Evolutionary conservation across 306 rosid genomes (phyloP), one percentile per base, ranked within the genome.

Genomic region (Sechiopsis laciniata): DNA sequence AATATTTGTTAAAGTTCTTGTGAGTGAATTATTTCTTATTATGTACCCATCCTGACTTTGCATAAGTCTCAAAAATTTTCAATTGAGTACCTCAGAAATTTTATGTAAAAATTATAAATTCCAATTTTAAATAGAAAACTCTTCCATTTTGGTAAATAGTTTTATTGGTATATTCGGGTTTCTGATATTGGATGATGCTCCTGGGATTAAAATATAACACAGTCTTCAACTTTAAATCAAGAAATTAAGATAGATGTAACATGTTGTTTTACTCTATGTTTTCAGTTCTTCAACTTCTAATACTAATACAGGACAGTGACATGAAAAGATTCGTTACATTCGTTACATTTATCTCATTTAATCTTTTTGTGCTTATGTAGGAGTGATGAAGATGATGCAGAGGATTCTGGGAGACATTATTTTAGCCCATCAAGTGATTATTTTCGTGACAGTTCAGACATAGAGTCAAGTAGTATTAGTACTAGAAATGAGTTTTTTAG

Each of bases 391-490:
- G 96, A 94, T 46, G 90, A 86, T 80, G 79, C 60, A 11, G 95
- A 83, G 77, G 89, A 91, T 81, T 87, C 84, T 51, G 87, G 78
- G 78, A 91, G 85, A 87, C 90, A 82, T 78, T 74, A 78, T 79
- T 83, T 74, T 83, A 79, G 92, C 84, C 92, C 85, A 74, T 83
- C 86, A 19, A 86, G 85, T 91, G 93, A 88, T 82, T 91, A 86
- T 78, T 82, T 80, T 57, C 89, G 84, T 65, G 79, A 84, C 81
- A 76, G 79, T 85, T 83, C 88, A 56, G 97, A 86, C 74, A 64
- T 85, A 86, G 92, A 86, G 79, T 87, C 90, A 60, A 73, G 79
- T 94, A 94, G 90, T 83, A 76, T 86, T 88, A 94, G 88, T 80
- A 89, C 83, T 85, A 87, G 92, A 81, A 80, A 82, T 71, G 90